Evolutionary conservation across 1,284 basidiomycete genomes (phyloP), one percentile per base, ranked within the genome.

Genomic region (Tilletiaria anomala): DNA sequence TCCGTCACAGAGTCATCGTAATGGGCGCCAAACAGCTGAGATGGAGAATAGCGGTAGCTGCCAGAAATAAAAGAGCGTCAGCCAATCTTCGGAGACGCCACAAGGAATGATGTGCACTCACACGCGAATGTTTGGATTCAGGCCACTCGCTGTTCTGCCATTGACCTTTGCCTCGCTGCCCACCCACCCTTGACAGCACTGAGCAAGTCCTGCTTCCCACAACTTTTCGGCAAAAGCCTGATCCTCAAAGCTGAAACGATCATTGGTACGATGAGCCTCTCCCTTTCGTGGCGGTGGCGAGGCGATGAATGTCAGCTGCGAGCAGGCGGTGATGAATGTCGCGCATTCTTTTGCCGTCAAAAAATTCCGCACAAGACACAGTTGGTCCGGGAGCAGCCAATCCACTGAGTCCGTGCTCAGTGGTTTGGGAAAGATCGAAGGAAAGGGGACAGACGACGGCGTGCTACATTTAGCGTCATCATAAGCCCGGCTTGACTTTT

Each of bases 261-360:
- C 79, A 61, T 82, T 83, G 11, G 81, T 75, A 38, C 83, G 69
- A 22, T 77, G 75, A 1, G 83, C 82, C 64, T 84, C 81, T 4
- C 80, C 82, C 43, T 72, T 72, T 67, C 80, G 82, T 61, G 78
- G 78, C 1, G 80, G 78, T 15, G 77, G 78, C 0, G 79, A 80
- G 3, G 81, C 73, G 47, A 78, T 76, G 34, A 84, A 68, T 17
- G 77, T 75, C 12, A 80, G 70, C n/a, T 53, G 63, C 36, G 78
- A 74, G 35, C 81, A 76, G 65, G 80, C 78, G 47, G 73, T 73
- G n/a, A 75, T 70, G 48, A 76, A 78, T 4, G 68, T 52, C 54
- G 75, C 77, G 68, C 79, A 82, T 65, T 82, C 79, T 38, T 72
- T 71, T 1, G 71, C 61, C 41, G 75, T 73, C 31, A 81, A 67